phyloP scores from a whole-genome alignment of 495 filamentous ascomycete genomes.

The Diplogelasinospora grovesii region DNA sequence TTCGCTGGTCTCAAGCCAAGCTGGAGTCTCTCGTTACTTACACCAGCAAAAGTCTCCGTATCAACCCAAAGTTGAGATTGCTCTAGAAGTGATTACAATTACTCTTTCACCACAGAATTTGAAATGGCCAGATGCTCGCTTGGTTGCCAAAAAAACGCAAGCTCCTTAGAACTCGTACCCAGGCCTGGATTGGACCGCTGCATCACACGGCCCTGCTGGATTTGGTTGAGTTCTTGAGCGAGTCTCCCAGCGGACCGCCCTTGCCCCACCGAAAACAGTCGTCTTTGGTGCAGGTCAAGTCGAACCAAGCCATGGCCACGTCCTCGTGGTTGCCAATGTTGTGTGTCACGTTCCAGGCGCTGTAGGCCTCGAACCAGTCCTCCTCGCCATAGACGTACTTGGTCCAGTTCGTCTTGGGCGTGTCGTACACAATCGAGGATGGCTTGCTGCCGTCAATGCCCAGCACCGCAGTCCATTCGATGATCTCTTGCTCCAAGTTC shows the following conservation, averaged over 20 bases:
- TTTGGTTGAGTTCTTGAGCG: too few relatives aligned
- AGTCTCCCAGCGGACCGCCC: conserved; percentile 15
- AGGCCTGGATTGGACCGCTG: too few relatives aligned
- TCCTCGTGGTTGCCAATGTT: conserved; percentile 43
- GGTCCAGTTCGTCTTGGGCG: conserved; percentile 36
- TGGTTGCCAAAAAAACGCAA: too few relatives aligned
- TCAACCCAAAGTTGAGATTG: too few relatives aligned
- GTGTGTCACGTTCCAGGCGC: conserved; percentile 44
- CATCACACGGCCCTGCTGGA: too few relatives aligned
- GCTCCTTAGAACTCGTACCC: too few relatives aligned
- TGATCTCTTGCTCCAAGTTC: conserved; percentile 46
- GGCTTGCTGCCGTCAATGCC: conserved; percentile 30
- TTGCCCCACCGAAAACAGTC: conserved; percentile 37
- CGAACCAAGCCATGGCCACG: conserved; percentile 46
- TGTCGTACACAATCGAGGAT: conserved; percentile 23
- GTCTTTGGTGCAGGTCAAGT: conserved; percentile 27
- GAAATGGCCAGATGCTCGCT: too few relatives aligned
- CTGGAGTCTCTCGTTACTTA: too few relatives aligned
- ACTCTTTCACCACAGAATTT: too few relatives aligned
- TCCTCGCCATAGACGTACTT: conserved; percentile 39
- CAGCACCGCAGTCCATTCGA: conserved; percentile 51
- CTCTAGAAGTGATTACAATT: too few relatives aligned
- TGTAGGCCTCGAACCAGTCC: conserved; percentile 42
- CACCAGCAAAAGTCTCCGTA: too few relatives aligned
- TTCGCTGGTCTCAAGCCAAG: too few relatives aligned